phyloP scores from a whole-genome alignment of 331 rosid species.

The Stylosanthes scabra region DNA sequence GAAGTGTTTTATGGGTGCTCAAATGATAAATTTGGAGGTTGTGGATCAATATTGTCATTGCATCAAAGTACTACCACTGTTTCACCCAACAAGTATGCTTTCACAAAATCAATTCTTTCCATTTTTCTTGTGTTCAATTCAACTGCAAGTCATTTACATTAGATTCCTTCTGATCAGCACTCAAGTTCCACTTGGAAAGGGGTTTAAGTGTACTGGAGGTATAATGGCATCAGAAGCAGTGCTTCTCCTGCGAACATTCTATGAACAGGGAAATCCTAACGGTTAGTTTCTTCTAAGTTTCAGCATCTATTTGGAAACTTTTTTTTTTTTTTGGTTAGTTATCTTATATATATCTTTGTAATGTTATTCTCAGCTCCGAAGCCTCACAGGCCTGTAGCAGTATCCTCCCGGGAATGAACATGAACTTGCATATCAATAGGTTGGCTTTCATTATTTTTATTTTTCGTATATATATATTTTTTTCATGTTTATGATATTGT shows the following conservation, averaged over 20 bases:
- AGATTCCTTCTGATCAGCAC: conserved; percentile 38
- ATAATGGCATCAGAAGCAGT: conserved; percentile 94
- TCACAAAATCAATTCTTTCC: neutral
- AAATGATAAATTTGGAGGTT: conserved; percentile 99
- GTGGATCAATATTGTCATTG: conserved; percentile 90
- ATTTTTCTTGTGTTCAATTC: neutral
- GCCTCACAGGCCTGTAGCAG: conserved; percentile 72
- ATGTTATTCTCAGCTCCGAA: conserved; percentile 74
- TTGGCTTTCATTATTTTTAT: neutral
- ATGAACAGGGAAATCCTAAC: conserved; percentile 96
- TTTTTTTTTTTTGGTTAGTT: neutral
- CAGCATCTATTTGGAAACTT: neutral
- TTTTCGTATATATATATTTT: no score
- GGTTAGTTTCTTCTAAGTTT: conserved; percentile 52
- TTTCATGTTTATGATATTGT: neutral
- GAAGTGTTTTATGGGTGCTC: conserved; percentile 91
- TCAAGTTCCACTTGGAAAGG: conserved; percentile 51
- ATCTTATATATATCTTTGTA: neutral
- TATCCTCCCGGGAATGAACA: conserved; percentile 40
- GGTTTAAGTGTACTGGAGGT: conserved; percentile 86
- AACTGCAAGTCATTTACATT: conserved; percentile 24
- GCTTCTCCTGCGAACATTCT: conserved; percentile 76
- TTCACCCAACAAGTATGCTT: conserved; percentile 52
- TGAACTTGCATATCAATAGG: conserved; percentile 34
- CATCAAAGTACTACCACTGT: conserved; percentile 54